Conservation (phyloP, 805 yeast genomes). For the Ogataea allantospora region DNA sequence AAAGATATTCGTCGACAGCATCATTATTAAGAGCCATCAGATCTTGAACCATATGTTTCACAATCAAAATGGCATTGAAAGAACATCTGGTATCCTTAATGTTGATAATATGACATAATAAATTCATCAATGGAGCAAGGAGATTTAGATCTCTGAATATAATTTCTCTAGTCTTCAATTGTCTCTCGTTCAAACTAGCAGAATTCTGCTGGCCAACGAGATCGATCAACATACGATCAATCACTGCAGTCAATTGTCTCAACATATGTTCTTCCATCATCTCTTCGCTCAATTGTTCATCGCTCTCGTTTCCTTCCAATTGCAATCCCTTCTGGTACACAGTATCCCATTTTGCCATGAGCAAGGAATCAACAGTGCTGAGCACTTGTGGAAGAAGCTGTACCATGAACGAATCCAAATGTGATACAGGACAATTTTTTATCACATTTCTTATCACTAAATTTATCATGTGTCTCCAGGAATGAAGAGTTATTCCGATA, state of each 20-base stretch:
- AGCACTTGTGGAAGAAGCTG: slow-evolving; percentile 78
- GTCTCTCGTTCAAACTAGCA: slow-evolving; percentile 49
- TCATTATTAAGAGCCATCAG: slow-evolving; percentile 62
- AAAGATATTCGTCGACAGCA: slow-evolving; percentile 69
- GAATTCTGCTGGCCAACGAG: slow-evolving; percentile 74
- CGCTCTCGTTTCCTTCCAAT: slow-evolving; percentile 55
- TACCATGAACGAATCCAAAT: slow-evolving; percentile 65
- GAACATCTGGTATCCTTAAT: slow-evolving; percentile 91
- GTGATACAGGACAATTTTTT: slow-evolving; percentile 79
- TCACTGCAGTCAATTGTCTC: slow-evolving; percentile 89
- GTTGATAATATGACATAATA: slow-evolving; percentile 72
- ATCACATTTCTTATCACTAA: slow-evolving; percentile 83
- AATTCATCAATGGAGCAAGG: slow-evolving; percentile 72
- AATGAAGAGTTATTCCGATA: slow-evolving; percentile 86
- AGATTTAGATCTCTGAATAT: slow-evolving; percentile 63
- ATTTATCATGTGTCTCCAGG: slow-evolving; percentile 96
- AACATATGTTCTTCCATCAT: slow-evolving; percentile 97
- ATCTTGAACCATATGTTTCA: slow-evolving; percentile 70
- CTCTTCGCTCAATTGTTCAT: slow-evolving; percentile 88
- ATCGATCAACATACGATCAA: slow-evolving; percentile 83
- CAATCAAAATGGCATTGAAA: slow-evolving; percentile 80
- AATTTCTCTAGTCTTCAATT: slow-evolving; percentile 61
- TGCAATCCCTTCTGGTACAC: slow-evolving; percentile 59
- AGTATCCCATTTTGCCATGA: slow-evolving; percentile 73
- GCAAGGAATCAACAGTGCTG: slow-evolving; percentile 66